Base-by-base conservation (phyloP, 257 asterid genomes). In the Linderniella brevidens region DNA sequence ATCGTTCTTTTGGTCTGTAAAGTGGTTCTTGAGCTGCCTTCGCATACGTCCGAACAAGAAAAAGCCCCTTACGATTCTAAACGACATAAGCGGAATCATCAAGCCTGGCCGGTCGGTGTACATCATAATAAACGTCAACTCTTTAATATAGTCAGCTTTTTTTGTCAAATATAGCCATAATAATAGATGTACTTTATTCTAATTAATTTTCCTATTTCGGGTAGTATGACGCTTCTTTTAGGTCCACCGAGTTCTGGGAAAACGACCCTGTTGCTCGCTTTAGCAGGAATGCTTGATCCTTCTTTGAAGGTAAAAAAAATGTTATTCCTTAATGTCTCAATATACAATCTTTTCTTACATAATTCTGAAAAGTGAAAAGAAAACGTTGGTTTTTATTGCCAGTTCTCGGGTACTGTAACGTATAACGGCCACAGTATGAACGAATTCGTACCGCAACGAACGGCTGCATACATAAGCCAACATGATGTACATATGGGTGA, bases 161-260 rank as follows among this genome's bases (percentile, higher is more conserved):
- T n/a, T n/a, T n/a, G n/a, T n/a, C n/a, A n/a, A n/a, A n/a, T n/a
- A n/a, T n/a, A n/a, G n/a, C n/a, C n/a, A n/a, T n/a, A n/a, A n/a
- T n/a, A n/a, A n/a, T n/a, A n/a, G n/a, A n/a, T n/a, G n/a, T n/a
- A n/a, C n/a, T n/a, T n/a, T n/a, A n/a, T n/a, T n/a, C n/a, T n/a
- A n/a, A n/a, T n/a, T n/a, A n/a, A n/a, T n/a, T n/a, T n/a, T n/a
- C 16, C 9, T 8, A 12, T 17, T 16, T 1, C 9, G 32, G 11
- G 74, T 67, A 81, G 90, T 5, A 68, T 78, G 92, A 75, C 86
- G 13, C 64, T 82, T 59, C 72, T 82, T 44, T 67, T 82, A 56
- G 92, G 92, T 1, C 93, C 92, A 25, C 90, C 93, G 18, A 58
- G 86, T 57, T 73, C 77, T 0, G 83, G 86, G 13, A 78, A 81